phyloP scores from a whole-genome alignment of 495 filamentous ascomycete species.

The Hyaloscypha hepaticicola region DNA sequence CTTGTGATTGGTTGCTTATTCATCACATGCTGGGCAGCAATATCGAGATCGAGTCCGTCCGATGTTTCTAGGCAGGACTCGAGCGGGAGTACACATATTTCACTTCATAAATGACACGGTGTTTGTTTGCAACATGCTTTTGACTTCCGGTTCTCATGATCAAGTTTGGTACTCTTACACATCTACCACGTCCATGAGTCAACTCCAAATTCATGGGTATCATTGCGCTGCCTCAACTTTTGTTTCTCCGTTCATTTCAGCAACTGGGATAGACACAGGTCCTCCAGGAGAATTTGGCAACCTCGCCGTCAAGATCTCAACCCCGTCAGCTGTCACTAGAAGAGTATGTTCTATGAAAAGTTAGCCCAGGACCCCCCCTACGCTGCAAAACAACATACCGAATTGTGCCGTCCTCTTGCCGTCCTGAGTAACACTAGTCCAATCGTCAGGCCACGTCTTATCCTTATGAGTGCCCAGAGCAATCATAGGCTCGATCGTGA shows the following conservation, averaged over 20 bases:
- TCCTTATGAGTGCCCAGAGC: constrained; percentile 77
- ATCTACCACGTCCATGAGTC: not conserved
- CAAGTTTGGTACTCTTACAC: not conserved
- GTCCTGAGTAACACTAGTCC: constrained; percentile 83
- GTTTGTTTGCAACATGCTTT: not conserved
- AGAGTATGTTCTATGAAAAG: constrained; percentile 77
- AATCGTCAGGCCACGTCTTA: constrained; percentile 87
- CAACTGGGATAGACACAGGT: constrained; percentile 65
- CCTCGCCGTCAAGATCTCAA: constrained; percentile 89
- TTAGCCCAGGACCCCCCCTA: constrained; percentile 13
- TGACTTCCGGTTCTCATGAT: not conserved
- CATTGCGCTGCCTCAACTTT: constrained; percentile 9
- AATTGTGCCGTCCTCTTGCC: constrained; percentile 85
- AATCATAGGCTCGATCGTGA: constrained; percentile 94
- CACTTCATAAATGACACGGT: constrained; percentile 4
- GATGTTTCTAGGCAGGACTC: constrained; percentile 1
- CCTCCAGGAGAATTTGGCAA: constrained; percentile 81
- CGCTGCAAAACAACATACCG: constrained; percentile 32
- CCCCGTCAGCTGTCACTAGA: constrained; percentile 88
- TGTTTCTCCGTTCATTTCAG: constrained; percentile 22
- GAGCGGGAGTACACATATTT: not conserved
- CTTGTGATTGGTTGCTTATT: constrained; percentile 24
- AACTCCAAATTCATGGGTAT: constrained; percentile 6
- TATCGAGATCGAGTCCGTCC: constrained; percentile 4
- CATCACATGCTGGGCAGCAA: constrained; percentile 24